These are phyloP conservation scores for Helicosporidium sp. DNA, from an alignment of 139 green algal species.

Conservation along the genomic window DNA sequence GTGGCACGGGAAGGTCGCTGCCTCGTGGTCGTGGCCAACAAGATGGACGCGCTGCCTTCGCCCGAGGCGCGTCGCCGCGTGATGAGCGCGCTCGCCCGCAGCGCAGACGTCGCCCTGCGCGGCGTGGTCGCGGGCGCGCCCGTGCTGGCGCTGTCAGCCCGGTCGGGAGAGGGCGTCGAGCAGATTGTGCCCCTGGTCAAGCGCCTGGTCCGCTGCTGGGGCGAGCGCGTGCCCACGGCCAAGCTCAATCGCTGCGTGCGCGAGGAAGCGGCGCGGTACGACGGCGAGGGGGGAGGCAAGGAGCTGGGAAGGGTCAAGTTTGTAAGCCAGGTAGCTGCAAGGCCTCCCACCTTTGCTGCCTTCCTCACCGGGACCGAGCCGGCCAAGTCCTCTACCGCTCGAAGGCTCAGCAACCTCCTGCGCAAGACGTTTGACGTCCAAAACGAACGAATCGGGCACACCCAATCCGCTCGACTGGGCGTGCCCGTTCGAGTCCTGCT, in stretches of 20 bases:
- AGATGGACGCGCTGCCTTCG: slow-evolving; percentile 45
- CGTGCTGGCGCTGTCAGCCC: slow-evolving; percentile 37
- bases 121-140: slow-evolving; percentile 13
- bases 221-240: slow-evolving; percentile 27
- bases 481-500: no score
- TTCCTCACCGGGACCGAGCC: slow-evolving; percentile 8
- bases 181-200: slow-evolving; percentile 33
- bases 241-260: slow-evolving; percentile 36
- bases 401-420: no score
- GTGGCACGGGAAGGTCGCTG: slow-evolving; percentile 40
- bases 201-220: slow-evolving; percentile 39
- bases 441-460: no score
- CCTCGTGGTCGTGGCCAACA: slow-evolving; percentile 58
- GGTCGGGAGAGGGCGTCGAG: slow-evolving; percentile 21
- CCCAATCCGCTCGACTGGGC: no score
- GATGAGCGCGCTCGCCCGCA: slow-evolving; percentile 8
- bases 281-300: slow-evolving; percentile 12
- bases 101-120: slow-evolving; percentile 9
- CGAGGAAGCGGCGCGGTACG: slow-evolving; percentile 8
- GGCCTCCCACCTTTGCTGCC: slow-evolving; percentile 54
- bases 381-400: no score
- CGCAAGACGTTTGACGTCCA: no score
- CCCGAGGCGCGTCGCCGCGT: slow-evolving; percentile 1
- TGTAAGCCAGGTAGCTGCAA: slow-evolving; percentile 37
- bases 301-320: slow-evolving; percentile 37